phyloP scores from a whole-genome alignment of 2,329 filamentous ascomycete genomes.

The Aspergillus ibericus region DNA sequence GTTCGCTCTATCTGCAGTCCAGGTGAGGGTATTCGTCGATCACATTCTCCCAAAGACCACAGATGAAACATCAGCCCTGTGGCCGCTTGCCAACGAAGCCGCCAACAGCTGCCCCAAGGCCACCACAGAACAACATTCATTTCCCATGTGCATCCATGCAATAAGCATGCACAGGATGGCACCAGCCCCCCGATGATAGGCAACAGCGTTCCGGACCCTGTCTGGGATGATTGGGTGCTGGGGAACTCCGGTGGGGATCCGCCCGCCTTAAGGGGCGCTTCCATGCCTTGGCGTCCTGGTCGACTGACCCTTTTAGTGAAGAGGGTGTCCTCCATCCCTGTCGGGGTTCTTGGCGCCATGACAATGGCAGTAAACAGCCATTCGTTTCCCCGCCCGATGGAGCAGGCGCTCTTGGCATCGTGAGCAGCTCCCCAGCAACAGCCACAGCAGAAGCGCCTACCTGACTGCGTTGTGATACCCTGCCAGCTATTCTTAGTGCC shows the following conservation, averaged over 20 bases:
- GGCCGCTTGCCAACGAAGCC: too few relatives aligned
- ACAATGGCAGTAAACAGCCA: neutral
- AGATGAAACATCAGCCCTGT: too few relatives aligned
- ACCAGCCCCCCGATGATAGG: too few relatives aligned
- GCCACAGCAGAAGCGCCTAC: neutral
- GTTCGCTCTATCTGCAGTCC: too few relatives aligned
- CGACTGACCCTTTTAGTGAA: neutral
- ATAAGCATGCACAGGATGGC: too few relatives aligned
- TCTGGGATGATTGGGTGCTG: neutral
- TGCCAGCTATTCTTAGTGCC: neutral
- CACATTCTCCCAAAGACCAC: too few relatives aligned
- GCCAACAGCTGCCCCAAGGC: too few relatives aligned
- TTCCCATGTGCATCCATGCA: too few relatives aligned
- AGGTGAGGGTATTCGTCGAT: too few relatives aligned
- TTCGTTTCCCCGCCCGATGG: neutral
- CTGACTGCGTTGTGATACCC: neutral
- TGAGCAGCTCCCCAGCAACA: neutral
- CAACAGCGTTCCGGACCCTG: too few relatives aligned
- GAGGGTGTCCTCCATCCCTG: neutral
- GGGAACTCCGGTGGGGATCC: neutral
- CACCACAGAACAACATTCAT: too few relatives aligned
- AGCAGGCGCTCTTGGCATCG: neutral
- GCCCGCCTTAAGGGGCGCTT: neutral
- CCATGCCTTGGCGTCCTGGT: neutral
- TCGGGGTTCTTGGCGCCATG: neutral